Evolutionary conservation across 768 basidiomycete genomes (phyloP), one percentile per base, ranked within the genome.

Genomic region (Collybiopsis luxurians): DNA sequence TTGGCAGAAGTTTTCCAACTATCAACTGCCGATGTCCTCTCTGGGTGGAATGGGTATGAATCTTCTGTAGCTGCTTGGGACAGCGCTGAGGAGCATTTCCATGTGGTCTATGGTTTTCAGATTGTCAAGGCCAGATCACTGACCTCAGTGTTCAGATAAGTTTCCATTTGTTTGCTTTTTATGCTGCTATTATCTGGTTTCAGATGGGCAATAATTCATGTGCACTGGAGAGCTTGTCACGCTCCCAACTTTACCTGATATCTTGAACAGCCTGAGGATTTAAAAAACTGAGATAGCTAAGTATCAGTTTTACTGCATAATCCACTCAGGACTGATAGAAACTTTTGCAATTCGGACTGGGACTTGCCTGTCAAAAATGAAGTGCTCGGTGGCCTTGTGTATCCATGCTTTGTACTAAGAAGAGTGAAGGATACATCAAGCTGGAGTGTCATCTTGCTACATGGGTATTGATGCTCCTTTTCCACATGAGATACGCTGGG

Each of bases 11-110:
- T 98, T 59, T 85, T 86, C 2, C 97, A 99, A 69, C 87, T 95
- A 2, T 80, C 83, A 17, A 96, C 95, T 4, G 93, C 92, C 31
- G 98, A 98, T 63, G 94, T 97, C 63, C 98, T 98, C 80, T 98
- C 96, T 40, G 96, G 96, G 28, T 45, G 94, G 96, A 19, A 98
- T 99, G 97, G 97, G 97, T 21, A 98, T 99, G 95, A 95, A 98
- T 63, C 83, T 99, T 2, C 97, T 54, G 90, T 91, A 59, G 89
- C 93, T 40, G 95, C 98, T 53, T 99, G 97, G 97, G 96, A 98
- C 56, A 87, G 87, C 48, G 96, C 96, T 50, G 95, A 99, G 66
- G 83, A 86, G 43, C 96, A 99, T 70, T 78, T 99, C 50, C 87
- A 89, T 46, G 88, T 91, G 24, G 93, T 95, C 4, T 98, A 99